These are phyloP conservation scores for Pichia sp. DNA, from an alignment of 1,139 yeast species.

Conservation along the genomic window DNA sequence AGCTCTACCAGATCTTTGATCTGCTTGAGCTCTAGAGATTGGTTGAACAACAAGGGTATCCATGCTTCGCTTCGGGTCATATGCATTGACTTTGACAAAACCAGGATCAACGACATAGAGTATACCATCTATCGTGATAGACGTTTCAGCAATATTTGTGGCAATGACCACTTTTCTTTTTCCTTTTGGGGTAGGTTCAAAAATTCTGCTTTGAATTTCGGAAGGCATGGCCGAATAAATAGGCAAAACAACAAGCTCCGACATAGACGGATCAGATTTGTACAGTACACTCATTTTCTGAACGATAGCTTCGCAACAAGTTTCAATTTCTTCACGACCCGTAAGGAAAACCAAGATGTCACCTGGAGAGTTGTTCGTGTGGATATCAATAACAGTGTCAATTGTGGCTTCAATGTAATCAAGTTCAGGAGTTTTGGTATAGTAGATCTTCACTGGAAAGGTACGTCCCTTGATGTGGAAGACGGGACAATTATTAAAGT, in stretches of 20 bases:
- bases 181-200: conserved; percentile 71
- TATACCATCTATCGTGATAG: conserved; percentile 77
- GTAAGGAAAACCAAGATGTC: conserved; percentile 83
- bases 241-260: conserved; percentile 76
- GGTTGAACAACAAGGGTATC: conserved; percentile 70
- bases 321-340: conserved; percentile 91
- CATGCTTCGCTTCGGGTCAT: conserved; percentile 74
- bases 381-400: conserved; percentile 79
- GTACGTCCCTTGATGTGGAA: conserved; percentile 85
- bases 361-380: conserved; percentile 70
- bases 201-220: conserved; percentile 67
- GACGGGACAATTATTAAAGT: conserved; percentile 77
- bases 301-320: conserved; percentile 71
- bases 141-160: conserved; percentile 79
- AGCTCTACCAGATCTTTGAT: conserved; percentile 80
- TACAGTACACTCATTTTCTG: conserved; percentile 60
- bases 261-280: conserved; percentile 48
- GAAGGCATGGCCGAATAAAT: conserved; percentile 78
- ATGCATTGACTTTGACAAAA: conserved; percentile 72
- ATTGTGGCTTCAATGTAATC: conserved; percentile 82
- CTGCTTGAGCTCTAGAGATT: conserved; percentile 78
- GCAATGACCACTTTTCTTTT: conserved; percentile 71
- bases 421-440: conserved; percentile 75
- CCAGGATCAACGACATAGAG: conserved; percentile 79
- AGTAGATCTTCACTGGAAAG: conserved; percentile 77